phyloP scores from a whole-genome alignment of 2,329 filamentous ascomycete species.

The Helicocarpus griseus region DNA sequence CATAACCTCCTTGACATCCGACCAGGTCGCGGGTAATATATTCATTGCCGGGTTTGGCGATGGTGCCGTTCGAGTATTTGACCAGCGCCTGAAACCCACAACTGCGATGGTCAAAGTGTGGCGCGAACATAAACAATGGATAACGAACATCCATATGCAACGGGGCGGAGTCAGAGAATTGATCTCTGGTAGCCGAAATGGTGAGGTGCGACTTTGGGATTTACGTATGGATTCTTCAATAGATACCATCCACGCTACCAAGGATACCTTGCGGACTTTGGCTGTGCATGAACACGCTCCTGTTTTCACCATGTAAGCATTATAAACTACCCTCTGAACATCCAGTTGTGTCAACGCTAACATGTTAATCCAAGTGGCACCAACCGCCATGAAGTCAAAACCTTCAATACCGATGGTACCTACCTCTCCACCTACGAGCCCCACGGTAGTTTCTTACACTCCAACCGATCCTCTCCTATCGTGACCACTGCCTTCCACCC shows the following conservation, averaged over 20 bases:
- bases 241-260: slow-evolving; percentile 63
- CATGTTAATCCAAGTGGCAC: slow-evolving; percentile 71
- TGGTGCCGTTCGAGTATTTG: slow-evolving; percentile 86
- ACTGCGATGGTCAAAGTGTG: slow-evolving; percentile 93
- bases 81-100: slow-evolving; percentile 71
- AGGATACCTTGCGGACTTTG: slow-evolving; percentile 69
- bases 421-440: slow-evolving; percentile 79
- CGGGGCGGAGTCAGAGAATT: slow-evolving; percentile 87
- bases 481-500: slow-evolving; percentile 90
- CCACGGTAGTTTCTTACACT: slow-evolving; percentile 77
- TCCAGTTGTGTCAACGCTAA: too few relatives aligned
- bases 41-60: slow-evolving; percentile 96
- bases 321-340: background rate
- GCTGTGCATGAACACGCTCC: slow-evolving; percentile 94
- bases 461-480: slow-evolving; percentile 71
- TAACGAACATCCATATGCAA: slow-evolving; percentile 94
- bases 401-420: slow-evolving; percentile 78
- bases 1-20: slow-evolving; percentile 89
- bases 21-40: slow-evolving; percentile 94
- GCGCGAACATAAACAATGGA: slow-evolving; percentile 94
- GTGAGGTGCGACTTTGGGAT: slow-evolving; percentile 93
- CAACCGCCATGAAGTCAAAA: slow-evolving; percentile 76
- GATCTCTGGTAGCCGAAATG: slow-evolving; percentile 80
- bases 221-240: slow-evolving; percentile 76
- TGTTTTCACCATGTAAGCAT: slow-evolving; percentile 80